phyloP scores from a whole-genome alignment of 164 flowering plant species.

The Vitis vinifera region DNA sequence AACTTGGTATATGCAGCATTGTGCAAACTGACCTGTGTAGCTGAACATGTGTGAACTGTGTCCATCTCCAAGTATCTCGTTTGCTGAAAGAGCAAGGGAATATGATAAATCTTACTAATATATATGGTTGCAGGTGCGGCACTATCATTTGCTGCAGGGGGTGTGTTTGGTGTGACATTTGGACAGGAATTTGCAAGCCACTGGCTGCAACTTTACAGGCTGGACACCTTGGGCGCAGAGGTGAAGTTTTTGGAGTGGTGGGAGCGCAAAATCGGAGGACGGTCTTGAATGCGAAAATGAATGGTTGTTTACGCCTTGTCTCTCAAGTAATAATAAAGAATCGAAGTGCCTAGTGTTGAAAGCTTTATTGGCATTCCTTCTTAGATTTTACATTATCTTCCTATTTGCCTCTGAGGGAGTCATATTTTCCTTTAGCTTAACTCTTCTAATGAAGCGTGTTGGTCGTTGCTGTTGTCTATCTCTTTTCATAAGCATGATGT shows the following conservation, averaged over 20 bases:
- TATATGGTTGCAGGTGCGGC: conserved; percentile 59
- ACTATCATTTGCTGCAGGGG: conserved; percentile 71
- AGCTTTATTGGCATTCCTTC: too few relatives aligned
- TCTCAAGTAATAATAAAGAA: not conserved
- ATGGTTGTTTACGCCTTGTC: not conserved
- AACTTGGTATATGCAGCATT: too few relatives aligned
- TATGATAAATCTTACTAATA: not conserved
- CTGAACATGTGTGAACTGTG: too few relatives aligned
- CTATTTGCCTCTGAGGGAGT: too few relatives aligned
- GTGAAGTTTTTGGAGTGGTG: conserved; percentile 87
- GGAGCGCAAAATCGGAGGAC: conserved; percentile 44
- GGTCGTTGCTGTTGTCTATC: too few relatives aligned
- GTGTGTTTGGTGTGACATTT: conserved; percentile 71
- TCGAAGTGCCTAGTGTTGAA: too few relatives aligned
- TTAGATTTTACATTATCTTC: too few relatives aligned
- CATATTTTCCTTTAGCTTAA: too few relatives aligned
- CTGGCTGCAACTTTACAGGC: conserved; percentile 64
- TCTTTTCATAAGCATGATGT: too few relatives aligned
- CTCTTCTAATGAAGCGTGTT: too few relatives aligned
- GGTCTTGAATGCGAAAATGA: conserved; percentile 13
- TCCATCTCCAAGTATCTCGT: too few relatives aligned
- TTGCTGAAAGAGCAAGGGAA: not conserved
- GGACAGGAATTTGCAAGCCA: conserved; percentile 77
- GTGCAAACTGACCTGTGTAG: too few relatives aligned
- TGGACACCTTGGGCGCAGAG: conserved; percentile 78